Base-by-base conservation (phyloP, 73 alveolate genomes). In the Stentor roeselii region DNA sequence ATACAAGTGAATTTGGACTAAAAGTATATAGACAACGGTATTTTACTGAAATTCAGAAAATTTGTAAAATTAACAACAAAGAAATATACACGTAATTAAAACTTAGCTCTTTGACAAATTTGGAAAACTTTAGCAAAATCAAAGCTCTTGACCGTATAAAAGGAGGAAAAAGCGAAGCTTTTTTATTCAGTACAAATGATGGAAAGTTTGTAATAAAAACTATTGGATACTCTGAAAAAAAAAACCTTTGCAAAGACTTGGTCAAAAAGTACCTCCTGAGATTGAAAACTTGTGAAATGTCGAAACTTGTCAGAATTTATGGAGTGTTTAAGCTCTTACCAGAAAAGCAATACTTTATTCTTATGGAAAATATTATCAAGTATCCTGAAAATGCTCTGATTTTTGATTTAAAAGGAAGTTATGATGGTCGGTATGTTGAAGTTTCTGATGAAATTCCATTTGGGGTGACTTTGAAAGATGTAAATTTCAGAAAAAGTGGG, bases 391-490 rank as follows among this genome's bases (percentile, higher is more conserved):
- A 50, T 11, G 67, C 67, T 50, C 21, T 11, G 6, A 50, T 50
- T 50, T 50, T 50, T 50, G 67, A 50, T 50, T 50, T 50, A 50
- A 50, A 50, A 50, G 67, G 67, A 50, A 50, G 67, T 50, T 50
- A 6, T 6, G 21, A 11, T 50, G 67, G 67, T 11, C 6, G 67
- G 21, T 50, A 50, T 50, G 67, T 50, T 50, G 67, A 50, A 50
- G 21, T 50, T 11, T 11, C 6, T 50, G 67, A 50, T 11, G 21
- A 50, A 11, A 50, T 50, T 50, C 6, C 21, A 21, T 21, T 11
- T 6, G 67, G 67, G 6, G 21, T 50, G 21, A 50, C 21, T 50
- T 21, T 50, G 6, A 50, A 50, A 50, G 67, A 50, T 50, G 67
- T 11, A 21, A 50, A 50, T 50, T 50, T 50, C 21, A 50, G 67